Evolutionary conservation across 306 rosid species (phyloP).

Genomic region (Dicorynia guianensis): DNA sequence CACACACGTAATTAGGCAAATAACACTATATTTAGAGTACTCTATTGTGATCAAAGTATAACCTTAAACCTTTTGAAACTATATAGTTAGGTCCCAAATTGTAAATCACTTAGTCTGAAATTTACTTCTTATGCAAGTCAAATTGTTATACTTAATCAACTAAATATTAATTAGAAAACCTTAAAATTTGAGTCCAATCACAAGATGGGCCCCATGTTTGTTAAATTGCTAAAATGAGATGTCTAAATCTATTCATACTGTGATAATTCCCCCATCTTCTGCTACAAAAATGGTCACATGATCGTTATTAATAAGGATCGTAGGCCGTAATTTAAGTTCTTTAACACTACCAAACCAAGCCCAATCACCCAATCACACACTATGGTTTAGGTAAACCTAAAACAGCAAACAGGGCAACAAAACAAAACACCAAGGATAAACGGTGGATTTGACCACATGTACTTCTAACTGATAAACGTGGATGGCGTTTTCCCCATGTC

Average conservation of each 20-base stretch:
- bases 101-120: too few relatives aligned
- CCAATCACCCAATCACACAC: constrained; percentile 10
- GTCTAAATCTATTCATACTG: constrained; percentile 28
- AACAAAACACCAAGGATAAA: not conserved
- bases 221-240: constrained; percentile 42
- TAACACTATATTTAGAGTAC: too few relatives aligned
- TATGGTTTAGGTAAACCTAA: constrained; percentile 37
- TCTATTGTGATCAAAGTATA: too few relatives aligned
- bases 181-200: not conserved
- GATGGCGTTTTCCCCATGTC: constrained; percentile 36
- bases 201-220: constrained; percentile 1
- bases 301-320: constrained; percentile 17
- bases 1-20: too few relatives aligned
- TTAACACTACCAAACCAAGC: constrained; percentile 39
- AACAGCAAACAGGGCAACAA: constrained; percentile 36
- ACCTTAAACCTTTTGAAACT: too few relatives aligned
- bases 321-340: constrained; percentile 18
- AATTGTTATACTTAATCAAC: too few relatives aligned
- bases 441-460: not conserved
- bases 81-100: too few relatives aligned
- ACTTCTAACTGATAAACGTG: constrained; percentile 39
- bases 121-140: too few relatives aligned
- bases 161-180: too few relatives aligned
- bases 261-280: not conserved
- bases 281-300: constrained; percentile 28